phyloP scores from a whole-genome alignment of 331 rosid genomes.

The Quercus tomentella region DNA sequence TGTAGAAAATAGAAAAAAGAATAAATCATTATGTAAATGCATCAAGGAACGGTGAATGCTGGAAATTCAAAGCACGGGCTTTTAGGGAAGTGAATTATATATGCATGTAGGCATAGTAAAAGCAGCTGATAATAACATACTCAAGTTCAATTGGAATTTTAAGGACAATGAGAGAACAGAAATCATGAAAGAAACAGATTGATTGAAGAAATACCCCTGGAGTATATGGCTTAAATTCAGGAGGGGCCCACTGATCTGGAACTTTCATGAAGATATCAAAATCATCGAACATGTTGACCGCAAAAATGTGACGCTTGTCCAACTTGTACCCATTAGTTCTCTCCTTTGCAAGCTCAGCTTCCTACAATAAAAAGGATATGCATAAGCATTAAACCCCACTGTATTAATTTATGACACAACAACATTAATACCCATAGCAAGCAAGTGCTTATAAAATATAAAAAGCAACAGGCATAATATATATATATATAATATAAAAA shows the following conservation, averaged over 20 bases:
- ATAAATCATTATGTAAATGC: no score
- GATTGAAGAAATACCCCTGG: slow-evolving; percentile 60
- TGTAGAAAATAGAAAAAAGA: no score
- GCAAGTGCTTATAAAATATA: neutral
- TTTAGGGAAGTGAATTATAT: neutral
- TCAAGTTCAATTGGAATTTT: neutral
- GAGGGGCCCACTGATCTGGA: slow-evolving; percentile 86
- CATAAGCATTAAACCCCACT: neutral
- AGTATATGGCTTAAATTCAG: slow-evolving; percentile 56
- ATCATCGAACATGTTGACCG: slow-evolving; percentile 76
- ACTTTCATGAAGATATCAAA: slow-evolving; percentile 74
- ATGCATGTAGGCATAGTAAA: neutral
- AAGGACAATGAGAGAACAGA: neutral
- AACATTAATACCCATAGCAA: no score
- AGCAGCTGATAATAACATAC: neutral
- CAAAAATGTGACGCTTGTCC: slow-evolving; percentile 72
- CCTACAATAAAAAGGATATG: slow-evolving; percentile 37
- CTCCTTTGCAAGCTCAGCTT: slow-evolving; percentile 91
- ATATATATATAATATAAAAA: neutral
- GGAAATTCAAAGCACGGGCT: neutral
- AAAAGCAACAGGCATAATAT: neutral
- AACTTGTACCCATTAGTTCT: slow-evolving; percentile 83
- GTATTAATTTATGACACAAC: neutral
- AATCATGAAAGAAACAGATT: neutral
- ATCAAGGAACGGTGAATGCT: neutral